Percentiles rank a stretch among this genome's conserved stretches.
phyloP scores from a whole-genome alignment of 495 filamentous ascomycete genomes.

The Aspergillus sclerotiicarbonarius region DNA sequence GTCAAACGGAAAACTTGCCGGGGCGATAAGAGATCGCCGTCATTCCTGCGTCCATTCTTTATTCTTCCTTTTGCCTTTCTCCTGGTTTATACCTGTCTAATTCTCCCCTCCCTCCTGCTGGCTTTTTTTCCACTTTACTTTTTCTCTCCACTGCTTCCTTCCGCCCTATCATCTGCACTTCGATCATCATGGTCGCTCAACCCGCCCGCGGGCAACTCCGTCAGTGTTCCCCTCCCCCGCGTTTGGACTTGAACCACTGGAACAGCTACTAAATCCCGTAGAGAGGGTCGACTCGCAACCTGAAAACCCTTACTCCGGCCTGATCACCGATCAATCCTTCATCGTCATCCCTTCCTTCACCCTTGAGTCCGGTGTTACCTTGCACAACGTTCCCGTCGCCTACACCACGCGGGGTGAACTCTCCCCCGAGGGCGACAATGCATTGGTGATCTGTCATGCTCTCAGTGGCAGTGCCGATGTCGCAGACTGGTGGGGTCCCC shows the following conservation, averaged over 20 bases:
- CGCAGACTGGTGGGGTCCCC: constrained; percentile 95
- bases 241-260: neutral
- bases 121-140: neutral
- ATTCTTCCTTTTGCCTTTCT: neutral
- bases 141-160: neutral
- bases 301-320: constrained; percentile 84
- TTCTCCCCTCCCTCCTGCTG: neutral
- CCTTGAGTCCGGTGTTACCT: constrained; percentile 85
- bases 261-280: constrained; percentile 62
- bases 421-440: constrained; percentile 77
- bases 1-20: constrained; percentile 2
- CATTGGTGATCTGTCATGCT: constrained; percentile 95
- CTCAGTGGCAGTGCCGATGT: constrained; percentile 96
- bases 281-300: constrained; percentile 65
- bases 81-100: neutral
- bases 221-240: constrained; percentile 38
- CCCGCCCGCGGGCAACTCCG: constrained; percentile 31
- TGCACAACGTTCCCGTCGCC: constrained; percentile 87
- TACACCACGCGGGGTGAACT: constrained; percentile 85
- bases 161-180: neutral
- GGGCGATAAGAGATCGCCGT: neutral
- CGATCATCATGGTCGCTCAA: constrained; percentile 30
- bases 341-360: constrained; percentile 85
- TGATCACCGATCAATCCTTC: constrained; percentile 85
- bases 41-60: neutral